Evolutionary conservation across 1,284 basidiomycete species (phyloP).

Genomic region (Ustilago xerochloae): DNA sequence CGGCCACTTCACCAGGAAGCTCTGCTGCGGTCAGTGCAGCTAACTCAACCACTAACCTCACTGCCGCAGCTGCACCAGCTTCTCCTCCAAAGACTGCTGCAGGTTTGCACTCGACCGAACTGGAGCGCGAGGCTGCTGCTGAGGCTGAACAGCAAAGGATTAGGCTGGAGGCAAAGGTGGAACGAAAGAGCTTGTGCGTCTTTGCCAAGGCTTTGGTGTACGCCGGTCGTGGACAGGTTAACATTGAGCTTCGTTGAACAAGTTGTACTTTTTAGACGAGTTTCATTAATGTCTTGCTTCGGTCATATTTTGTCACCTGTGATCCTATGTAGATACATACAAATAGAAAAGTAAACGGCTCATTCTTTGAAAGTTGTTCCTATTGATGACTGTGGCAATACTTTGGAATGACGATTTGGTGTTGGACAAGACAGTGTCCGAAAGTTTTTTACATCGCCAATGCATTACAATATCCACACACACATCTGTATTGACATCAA

Average conservation of each 20-base stretch:
- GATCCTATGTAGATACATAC: no score
- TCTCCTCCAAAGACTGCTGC: neutral
- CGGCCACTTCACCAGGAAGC: neutral
- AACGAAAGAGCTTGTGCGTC: slow-evolving; percentile 14
- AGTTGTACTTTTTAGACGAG: neutral
- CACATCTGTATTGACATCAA: no score
- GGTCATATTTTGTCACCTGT: no score
- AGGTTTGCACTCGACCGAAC: neutral
- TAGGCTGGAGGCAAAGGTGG: slow-evolving; percentile 14
- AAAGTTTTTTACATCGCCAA: no score
- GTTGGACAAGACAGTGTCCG: no score
- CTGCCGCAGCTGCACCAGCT: neutral
- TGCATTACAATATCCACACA: no score
- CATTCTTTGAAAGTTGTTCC: no score
- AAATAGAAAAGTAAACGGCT: no score
- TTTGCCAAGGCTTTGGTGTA: slow-evolving; percentile 42
- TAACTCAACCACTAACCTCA: slow-evolving; percentile 1
- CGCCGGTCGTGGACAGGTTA: slow-evolving; percentile 26
- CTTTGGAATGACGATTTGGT: no score
- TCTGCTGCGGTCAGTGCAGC: no score
- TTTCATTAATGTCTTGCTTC: neutral
- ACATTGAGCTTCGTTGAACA: slow-evolving; percentile 21
- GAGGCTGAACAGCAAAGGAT: slow-evolving; percentile 8
- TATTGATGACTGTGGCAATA: no score
- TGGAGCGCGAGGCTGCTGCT: neutral